Conservation (phyloP, 202 grass and related monocot species). For the Digitaria exilis region DNA sequence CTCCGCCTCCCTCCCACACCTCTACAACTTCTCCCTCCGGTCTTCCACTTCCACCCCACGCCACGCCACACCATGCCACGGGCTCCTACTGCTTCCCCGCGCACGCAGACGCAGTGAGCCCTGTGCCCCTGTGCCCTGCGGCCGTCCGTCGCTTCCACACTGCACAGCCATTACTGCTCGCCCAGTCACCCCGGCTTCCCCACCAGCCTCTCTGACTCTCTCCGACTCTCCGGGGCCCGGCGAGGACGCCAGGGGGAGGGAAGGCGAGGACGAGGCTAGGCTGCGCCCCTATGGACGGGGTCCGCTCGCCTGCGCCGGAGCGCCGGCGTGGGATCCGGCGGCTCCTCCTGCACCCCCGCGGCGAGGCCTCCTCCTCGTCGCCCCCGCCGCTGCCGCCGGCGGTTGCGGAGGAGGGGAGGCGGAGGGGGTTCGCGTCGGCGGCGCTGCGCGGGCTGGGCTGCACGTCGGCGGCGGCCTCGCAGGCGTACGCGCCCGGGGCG, state of each 20-base stretch:
- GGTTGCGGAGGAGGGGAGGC: constrained; percentile 26
- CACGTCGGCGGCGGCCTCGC: constrained; percentile 60
- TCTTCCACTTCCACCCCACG: neutral
- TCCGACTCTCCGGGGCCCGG: neutral
- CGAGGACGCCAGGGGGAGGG: neutral
- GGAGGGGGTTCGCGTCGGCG: constrained; percentile 55
- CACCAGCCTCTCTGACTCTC: neutral
- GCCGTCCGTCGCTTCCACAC: constrained; percentile 16
- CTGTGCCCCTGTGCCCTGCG: constrained; percentile 14
- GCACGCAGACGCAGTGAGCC: neutral
- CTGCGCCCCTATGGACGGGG: constrained; percentile 25
- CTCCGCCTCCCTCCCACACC: neutral
- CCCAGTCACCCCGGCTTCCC: neutral
- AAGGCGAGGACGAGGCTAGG: neutral
- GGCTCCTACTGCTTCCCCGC: too few species aligned
- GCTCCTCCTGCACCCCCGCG: constrained; percentile 44
- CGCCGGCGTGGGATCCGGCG: constrained; percentile 63
- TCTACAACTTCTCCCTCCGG: too few species aligned
- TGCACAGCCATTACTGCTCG: constrained; percentile 29
- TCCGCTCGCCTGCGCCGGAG: constrained; percentile 51
- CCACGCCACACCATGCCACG: neutral
- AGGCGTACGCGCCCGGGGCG: constrained; percentile 55
- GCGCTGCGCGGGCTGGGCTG: constrained; percentile 86
- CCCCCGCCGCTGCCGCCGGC: neutral
- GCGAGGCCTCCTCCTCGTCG: constrained; percentile 30